Conservation (phyloP, 2,329 filamentous ascomycete genomes). For the Bertia moriformis region DNA sequence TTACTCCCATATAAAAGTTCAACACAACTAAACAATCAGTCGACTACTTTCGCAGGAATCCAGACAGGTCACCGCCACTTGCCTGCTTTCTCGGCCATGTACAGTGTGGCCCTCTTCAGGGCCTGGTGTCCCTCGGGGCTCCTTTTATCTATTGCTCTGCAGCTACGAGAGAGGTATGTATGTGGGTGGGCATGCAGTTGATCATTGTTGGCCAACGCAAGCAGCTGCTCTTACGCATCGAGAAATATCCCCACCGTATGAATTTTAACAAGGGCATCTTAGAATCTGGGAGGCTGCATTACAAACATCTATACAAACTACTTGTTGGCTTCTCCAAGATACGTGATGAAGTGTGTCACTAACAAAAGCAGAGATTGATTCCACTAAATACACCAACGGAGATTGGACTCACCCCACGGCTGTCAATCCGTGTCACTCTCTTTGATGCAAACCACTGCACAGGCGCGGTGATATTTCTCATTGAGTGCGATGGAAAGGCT, state of each 20-base stretch:
- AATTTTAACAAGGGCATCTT: constrained; percentile 68
- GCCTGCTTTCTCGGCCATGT: constrained; percentile 86
- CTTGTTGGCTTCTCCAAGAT: constrained; percentile 39
- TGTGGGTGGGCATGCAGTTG: neutral
- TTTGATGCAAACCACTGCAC: constrained; percentile 87
- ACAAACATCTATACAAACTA: constrained; percentile 59
- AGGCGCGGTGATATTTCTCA: constrained; percentile 82
- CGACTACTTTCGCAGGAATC: constrained; percentile 61
- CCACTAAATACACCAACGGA: constrained; percentile 67
- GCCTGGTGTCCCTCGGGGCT: constrained; percentile 61
- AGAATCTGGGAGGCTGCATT: constrained; percentile 60
- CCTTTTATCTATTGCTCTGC: constrained; percentile 85
- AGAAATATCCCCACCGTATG: constrained; percentile 65
- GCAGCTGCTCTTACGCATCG: constrained; percentile 61
- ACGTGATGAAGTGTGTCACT: neutral
- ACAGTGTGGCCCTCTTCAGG: constrained; percentile 76
- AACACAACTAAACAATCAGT: no score
- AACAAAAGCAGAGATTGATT: constrained; percentile 47
- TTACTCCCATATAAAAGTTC: no score
- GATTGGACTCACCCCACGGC: constrained; percentile 58
- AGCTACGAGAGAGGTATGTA: constrained; percentile 48
- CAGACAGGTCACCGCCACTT: constrained; percentile 42
- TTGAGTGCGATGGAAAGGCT: constrained; percentile 59
- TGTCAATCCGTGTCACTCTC: constrained; percentile 64
- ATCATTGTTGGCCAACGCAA: neutral